Percentiles rank a stretch among this genome's conserved stretches.
Conservation (phyloP, 768 basidiomycete species). For the Naganishia friedmannii region DNA sequence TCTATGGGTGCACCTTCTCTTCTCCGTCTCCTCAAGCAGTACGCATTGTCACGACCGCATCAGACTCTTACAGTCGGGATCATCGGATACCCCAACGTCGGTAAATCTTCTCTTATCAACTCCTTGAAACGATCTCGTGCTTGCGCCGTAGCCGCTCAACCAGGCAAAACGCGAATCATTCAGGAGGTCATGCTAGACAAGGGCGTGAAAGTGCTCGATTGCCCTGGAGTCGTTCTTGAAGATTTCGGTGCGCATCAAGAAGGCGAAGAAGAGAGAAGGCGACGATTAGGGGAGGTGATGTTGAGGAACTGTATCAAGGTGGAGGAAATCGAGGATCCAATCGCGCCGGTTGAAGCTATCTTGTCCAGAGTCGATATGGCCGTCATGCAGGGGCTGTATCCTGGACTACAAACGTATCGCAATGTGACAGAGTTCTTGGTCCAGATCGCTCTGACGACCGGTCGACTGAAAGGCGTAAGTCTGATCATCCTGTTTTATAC, state of each 20-base stretch:
- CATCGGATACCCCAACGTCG: conserved; percentile 53
- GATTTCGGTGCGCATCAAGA: conserved; percentile 56
- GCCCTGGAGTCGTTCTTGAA: conserved; percentile 95
- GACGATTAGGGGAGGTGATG: conserved; percentile 62
- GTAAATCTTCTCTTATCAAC: conserved; percentile 53
- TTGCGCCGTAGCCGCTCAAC: conserved; percentile 88
- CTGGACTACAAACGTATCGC: conserved; percentile 68
- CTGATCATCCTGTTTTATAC: not conserved
- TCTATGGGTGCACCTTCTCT: conserved; percentile 57
- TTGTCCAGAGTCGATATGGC: conserved; percentile 65
- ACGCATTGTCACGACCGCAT: conserved; percentile 50
- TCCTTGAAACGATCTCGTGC: conserved; percentile 52
- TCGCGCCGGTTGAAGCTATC: conserved; percentile 87
- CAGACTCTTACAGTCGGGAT: conserved; percentile 52
- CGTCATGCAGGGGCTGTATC: conserved; percentile 77
- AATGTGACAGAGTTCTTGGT: conserved; percentile 80
- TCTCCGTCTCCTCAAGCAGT: conserved; percentile 69
- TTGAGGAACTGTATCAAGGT: conserved; percentile 85
- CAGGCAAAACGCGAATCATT: conserved; percentile 87
- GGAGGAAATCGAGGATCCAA: conserved; percentile 85
- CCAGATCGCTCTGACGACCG: conserved; percentile 77
- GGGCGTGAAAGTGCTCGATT: conserved; percentile 86
- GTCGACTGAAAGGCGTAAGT: conserved; percentile 74
- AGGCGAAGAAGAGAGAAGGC: conserved; percentile 48
- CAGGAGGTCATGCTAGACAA: conserved; percentile 90